Base-by-base conservation (phyloP, 108 stramenopile genomes). In the Schizochytrium sp. region DNA sequence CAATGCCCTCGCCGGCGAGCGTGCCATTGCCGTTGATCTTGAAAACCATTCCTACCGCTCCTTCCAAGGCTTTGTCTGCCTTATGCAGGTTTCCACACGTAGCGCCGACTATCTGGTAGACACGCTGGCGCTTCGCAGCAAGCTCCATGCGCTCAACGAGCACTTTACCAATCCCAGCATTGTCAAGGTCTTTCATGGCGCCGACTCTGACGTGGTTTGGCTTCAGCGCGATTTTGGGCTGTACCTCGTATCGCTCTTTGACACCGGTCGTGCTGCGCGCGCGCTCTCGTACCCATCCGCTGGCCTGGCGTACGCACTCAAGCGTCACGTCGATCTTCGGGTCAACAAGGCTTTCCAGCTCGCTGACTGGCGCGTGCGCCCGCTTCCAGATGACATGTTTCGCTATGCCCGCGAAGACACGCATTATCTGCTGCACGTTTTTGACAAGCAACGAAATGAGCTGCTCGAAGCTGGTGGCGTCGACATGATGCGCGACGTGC, bases 101-200 rank as follows among this genome's bases (percentile, higher is more conserved):
- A 25, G n/a, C 16, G 89, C 90, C 10, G 97, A 98, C 92, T 98
- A 94, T 90, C 92, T 99, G 43, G 93, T 99, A 44, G 99, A 99
- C 91, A 94, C 97, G 5, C 95, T 99, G 28, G 94, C 96, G 44
- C 91, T 99, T 3, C 83, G 51, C 21, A 45, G 43, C 28, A 5
- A 89, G 19, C 91, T 95, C 63, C 89, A 59, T 28, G 58, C 89
- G 25, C 91, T 97, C 21, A 92, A 90, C 58, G 94, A 93, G n/a
- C 89, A 95, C 28, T 94, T 99, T 60, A 91, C 95, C 47, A 95
- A 99, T 92, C 98, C 97, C 14, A 88, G 89, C 87, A 95, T 98
- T 60, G 93, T 99, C 89, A 99, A 99, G 91, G 95, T 99, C 41
- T 94, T 99, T 91, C 99, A 99, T 91, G 99, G 99, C 28, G 96